Evolutionary conservation across 2,329 filamentous ascomycete species (phyloP), one percentile per base, ranked within the genome.

Genomic region (Teratosphaeria nubilosa): DNA sequence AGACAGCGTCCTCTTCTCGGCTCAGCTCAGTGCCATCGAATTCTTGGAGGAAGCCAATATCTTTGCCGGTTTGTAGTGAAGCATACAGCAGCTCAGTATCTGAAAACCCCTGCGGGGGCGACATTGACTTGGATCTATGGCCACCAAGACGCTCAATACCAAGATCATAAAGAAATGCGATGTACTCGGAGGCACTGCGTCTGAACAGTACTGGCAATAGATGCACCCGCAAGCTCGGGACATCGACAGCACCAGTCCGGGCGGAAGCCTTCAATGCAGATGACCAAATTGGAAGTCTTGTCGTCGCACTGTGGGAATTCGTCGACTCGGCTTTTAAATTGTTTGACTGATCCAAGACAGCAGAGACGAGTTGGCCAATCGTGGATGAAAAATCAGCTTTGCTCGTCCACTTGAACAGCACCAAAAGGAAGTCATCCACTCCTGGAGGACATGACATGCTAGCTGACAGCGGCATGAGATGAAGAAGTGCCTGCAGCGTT

Each of bases 191-290:
- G 20, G 72, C 63, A 48, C 71, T 68, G 1, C 74, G 71, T 50
- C 72, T 70, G 66, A 80, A 78, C 31, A 79, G 70, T 54, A 74
- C 72, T 2, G 77, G 78, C 41, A 80, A 74, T 1, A 80, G 70
- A 61, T 80, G 74, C 5, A 74, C 72, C 54, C 74, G 74, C 58
- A 78, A 74, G 51, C 74, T 72, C 45, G 68, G 65, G 2, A 62
- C 27, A 25, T 66, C 57, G n/a, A 59, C 54, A 10, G 45, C 37
- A 13, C 52, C 59, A 24, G 34, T 5, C n/a, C 16, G 30, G 11
- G 45, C 32, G 4, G 57, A 54, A 13, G 45, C 13, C 22, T 25
- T 51, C 3, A 61, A 34, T 41, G 59, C 34, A 25, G 45, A 14
- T 13, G 59, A 50, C 69, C 65, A 68, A 25, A 66, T 41, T 53